A percentile compares a stretch with the other conserved stretches of the same genome.
phyloP scores from a whole-genome alignment of 169 alveolate genomes.

The Eimeria praecox region DNA sequence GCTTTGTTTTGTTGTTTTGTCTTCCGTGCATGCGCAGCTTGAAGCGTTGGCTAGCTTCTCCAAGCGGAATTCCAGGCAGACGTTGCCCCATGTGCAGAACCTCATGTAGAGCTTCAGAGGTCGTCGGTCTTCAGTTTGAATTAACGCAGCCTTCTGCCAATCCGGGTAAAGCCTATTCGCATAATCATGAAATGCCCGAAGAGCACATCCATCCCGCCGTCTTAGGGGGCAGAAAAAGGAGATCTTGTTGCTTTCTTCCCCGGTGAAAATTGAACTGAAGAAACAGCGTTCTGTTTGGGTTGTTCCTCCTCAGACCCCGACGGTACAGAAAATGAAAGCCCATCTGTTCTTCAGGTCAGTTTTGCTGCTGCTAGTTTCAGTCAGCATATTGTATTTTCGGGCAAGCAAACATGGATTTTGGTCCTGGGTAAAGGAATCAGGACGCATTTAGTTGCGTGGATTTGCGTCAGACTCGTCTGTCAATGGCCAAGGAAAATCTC shows the following conservation, averaged over 20 bases:
- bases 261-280: neutral
- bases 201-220: neutral
- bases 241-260: neutral
- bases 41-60: slow-evolving; percentile 16
- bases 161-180: neutral
- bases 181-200: neutral
- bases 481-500: slow-evolving; percentile 12
- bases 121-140: slow-evolving; percentile 36
- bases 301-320: slow-evolving; percentile 1
- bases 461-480: slow-evolving; percentile 29
- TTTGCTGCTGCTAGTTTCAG: neutral
- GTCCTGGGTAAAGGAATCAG: neutral
- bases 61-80: neutral
- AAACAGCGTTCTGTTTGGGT: neutral
- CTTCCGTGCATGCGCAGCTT: neutral
- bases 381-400: neutral
- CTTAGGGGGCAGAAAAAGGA: neutral
- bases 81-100: slow-evolving; percentile 51
- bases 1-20: neutral
- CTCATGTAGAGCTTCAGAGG: slow-evolving; percentile 30
- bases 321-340: neutral
- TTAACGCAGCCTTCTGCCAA: neutral
- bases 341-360: neutral
- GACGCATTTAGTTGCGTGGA: neutral
- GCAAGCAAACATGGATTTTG: neutral